Conservation (phyloP, 2,329 filamentous ascomycete genomes). For the Xylaria sp. region DNA sequence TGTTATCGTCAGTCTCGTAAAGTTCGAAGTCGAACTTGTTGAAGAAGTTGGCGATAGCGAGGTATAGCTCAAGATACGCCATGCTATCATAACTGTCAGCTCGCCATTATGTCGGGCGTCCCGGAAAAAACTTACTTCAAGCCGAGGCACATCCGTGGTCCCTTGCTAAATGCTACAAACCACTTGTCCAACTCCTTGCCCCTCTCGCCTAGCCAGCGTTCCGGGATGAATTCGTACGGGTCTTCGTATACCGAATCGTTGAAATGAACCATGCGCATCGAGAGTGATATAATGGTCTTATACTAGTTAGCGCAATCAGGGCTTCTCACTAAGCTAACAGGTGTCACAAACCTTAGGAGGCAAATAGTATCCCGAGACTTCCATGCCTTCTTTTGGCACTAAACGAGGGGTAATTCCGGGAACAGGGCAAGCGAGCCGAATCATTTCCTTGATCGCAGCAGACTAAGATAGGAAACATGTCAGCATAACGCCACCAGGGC, state of each 20-base stretch:
- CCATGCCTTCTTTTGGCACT: conserved; percentile 23
- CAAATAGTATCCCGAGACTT: conserved; percentile 23
- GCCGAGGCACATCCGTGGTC: conserved; percentile 29
- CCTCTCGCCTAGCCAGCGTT: conserved; percentile 29
- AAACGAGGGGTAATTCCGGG: conserved; percentile 30
- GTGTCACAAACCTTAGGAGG: conserved; percentile 16
- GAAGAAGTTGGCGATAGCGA: conserved; percentile 34
- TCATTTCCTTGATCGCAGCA: conserved; percentile 26
- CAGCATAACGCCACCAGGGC: background rate
- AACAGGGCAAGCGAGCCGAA: conserved; percentile 29
- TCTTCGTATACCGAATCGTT: conserved; percentile 25
- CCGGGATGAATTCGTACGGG: conserved; percentile 29
- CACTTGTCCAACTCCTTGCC: conserved; percentile 33
- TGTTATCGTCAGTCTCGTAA: conserved; percentile 25
- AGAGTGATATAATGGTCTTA: conserved; percentile 28
- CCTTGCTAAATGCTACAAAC: conserved; percentile 34
- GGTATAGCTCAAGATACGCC: conserved; percentile 29
- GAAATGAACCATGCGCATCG: conserved; percentile 29
- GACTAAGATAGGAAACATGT: background rate
- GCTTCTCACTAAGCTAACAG: background rate
- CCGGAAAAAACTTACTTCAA: conserved; percentile 23
- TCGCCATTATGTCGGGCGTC: background rate
- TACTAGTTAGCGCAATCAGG: conserved; percentile 5
- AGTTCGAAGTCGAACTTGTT: conserved; percentile 27
- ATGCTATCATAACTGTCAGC: conserved; percentile 25